Percentiles rank a stretch among this genome's conserved stretches.
These are phyloP conservation scores for Iodosphaeria phyllophila DNA, from an alignment of 2,329 filamentous ascomycete species.

Conservation along the genomic window DNA sequence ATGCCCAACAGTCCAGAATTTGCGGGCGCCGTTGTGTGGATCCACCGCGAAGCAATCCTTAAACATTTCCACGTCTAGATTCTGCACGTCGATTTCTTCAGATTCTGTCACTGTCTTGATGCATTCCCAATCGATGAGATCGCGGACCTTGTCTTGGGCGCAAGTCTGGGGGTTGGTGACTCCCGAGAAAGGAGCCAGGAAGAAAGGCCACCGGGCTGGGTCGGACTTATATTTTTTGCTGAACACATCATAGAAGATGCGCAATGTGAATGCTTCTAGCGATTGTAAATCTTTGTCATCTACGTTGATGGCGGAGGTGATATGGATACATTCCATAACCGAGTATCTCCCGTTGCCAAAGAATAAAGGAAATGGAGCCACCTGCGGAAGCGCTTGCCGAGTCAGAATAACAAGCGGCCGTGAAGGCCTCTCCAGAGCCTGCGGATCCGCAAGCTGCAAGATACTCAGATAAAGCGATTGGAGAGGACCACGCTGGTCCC, in stretches of 20 bases:
- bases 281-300: conserved; percentile 24
- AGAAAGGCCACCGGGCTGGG: conserved; percentile 56
- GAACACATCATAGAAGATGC: conserved; percentile 68
- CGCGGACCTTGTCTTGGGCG: conserved; percentile 6
- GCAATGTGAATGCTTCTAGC: conserved; percentile 56
- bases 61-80: conserved; percentile 28
- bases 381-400: conserved; percentile 37
- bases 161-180: conserved; percentile 8
- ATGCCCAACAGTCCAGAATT: conserved; percentile 34
- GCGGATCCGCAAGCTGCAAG: conserved; percentile 36
- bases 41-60: conserved; percentile 35
- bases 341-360: conserved; percentile 46
- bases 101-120: conserved; percentile 20
- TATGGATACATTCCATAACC: conserved; percentile 27
- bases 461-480: conserved; percentile 39
- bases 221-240: conserved; percentile 64
- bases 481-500: conserved; percentile 34
- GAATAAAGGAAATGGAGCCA: conserved; percentile 55
- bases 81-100: conserved; percentile 19
- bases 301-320: conserved; percentile 24
- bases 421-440: conserved; percentile 37
- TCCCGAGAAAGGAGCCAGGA: conserved; percentile 42
- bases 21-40: conserved; percentile 42
- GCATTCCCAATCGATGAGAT: conserved; percentile 43
- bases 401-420: conserved; percentile 55